Evolutionary conservation across 176 grass and related monocot species (phyloP), one percentile per base, ranked within the genome.

Genomic region (Aegilops speltoides): DNA sequence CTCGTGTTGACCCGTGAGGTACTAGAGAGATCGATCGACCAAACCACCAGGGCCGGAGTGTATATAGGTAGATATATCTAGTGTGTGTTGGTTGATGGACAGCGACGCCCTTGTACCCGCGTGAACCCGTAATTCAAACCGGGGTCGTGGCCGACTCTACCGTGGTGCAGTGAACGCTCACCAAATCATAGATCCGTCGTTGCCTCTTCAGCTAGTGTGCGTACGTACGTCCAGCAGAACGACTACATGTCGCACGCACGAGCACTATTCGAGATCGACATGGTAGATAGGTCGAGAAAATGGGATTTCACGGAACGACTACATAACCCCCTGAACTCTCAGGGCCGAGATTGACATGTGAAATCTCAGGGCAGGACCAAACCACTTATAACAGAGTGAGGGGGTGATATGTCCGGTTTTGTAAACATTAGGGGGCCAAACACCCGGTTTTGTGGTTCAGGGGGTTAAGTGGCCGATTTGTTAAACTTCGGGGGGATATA

Each of bases 161-260:
- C 81, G 73, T 25, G 59, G 32, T 32, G 68, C 76, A 20, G 17
- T 65, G 76, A 52, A 32, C 19, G 72, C 87, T 40, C 81, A 71
- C 64, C 37, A 34, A 24, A 68, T 11, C 2, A 48, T 48, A 48
- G 10, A 48, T 48, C 10, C 4, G 40, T 3, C 40, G 40, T 41
- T 10, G 19, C 31, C 33, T 25, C 68, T 57, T 59, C 33, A 45
- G 20, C 15, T 52, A 54, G 5, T n/a, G n/a, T n/a, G n/a, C 50
- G 50, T 54, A 54, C 15, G 77, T 78, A n/a, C 25, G 13, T 20
- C 12, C 62, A 17, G 9, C 65, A 68, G 25, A 25, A 20, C 20
- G 52, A 56, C 40, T 32, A 15, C 59, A 50, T 85, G 5, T 67
- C 40, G 40, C 29, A 24, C 28, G 32, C 45, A 4, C 82, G 61